Evolutionary conservation across 441 rosid genomes (phyloP).

Genomic region (Mallotus repandus): DNA sequence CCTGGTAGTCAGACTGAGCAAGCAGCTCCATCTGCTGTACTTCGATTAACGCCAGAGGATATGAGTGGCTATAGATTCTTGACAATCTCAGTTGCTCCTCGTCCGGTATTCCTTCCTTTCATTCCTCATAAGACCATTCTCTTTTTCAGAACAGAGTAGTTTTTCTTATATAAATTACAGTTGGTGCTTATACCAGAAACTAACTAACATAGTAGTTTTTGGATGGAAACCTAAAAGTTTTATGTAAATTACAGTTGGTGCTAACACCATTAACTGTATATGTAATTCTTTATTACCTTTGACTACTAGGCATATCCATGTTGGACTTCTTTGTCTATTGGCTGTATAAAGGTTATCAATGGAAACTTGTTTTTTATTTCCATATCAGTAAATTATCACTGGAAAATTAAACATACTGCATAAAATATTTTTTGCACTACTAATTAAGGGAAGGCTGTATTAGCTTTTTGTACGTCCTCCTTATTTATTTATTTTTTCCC

Average conservation of each 20-base stretch:
- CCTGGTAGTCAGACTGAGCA: slow-evolving; percentile 99
- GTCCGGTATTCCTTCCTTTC: slow-evolving; percentile 58
- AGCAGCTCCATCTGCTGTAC: slow-evolving; percentile 91
- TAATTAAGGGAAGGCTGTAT: background rate
- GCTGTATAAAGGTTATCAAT: background rate
- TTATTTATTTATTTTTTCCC: slow-evolving; percentile 4
- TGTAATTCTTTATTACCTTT: background rate
- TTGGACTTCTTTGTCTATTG: background rate
- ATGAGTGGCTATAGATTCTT: slow-evolving; percentile 84
- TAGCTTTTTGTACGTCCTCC: slow-evolving; percentile 10
- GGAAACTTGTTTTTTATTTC: background rate
- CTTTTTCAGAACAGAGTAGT: slow-evolving; percentile 6
- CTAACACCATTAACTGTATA: background rate
- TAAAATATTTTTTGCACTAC: background rate
- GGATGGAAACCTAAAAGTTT: too few relatives aligned
- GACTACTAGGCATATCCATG: background rate
- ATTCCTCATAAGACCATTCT: slow-evolving; percentile 15
- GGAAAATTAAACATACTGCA: background rate
- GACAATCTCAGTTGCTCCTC: slow-evolving; percentile 93
- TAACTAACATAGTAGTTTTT: too few relatives aligned
- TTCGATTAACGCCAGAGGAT: slow-evolving; percentile 71
- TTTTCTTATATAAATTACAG: too few relatives aligned
- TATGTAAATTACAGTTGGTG: too few relatives aligned
- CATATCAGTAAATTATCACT: background rate
- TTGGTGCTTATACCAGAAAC: too few relatives aligned